Base-by-base conservation (phyloP, 2,329 filamentous ascomycete genomes). In the Aspergillus bombycis region DNA sequence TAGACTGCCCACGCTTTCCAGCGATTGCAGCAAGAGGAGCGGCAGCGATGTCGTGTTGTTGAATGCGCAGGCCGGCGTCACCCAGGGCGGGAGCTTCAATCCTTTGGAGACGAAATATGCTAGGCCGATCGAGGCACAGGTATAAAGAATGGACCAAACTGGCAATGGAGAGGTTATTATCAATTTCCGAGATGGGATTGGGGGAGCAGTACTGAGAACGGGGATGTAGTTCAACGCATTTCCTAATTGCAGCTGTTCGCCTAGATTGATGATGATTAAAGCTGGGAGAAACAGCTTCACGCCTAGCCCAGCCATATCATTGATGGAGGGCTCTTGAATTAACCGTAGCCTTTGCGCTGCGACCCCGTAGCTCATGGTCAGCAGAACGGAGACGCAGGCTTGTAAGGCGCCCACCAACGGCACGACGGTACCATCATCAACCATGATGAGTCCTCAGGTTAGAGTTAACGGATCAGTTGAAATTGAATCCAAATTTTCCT, bases 11-110 rank as follows among this genome's bases (percentile, higher is more conserved):
- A 88, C 88, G 11, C 82, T 78, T 48, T 82, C 78, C 32, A 88
- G 76, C 4, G 84, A 83, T 36, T 84, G 79, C 4, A 86, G 77
- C 1, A 86, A 77, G 4, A 86, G 75, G 12, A 86, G 76, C 1
- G 84, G 84, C 1, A 86, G 77, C 16, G 81, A 82, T 0, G 84
- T 86, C 0, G 85, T 87, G 70, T 87, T 87, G 72, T 87, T 87
- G 76, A 87, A 86, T 45, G 81, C 78, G 43, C 86, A 79, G 1
- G 85, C 83, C 4, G 83, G 83, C 4, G 83, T 83, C 1, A 83
- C 80, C 85, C 85, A 87, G 21, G 76, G 72, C 1, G 84, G 85
- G 4, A 86, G 77, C 26, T 80, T 80, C 65, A 86, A 81, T 19
- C 81, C 60, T 28, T 76, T 77, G 4, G 81, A 82, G 4, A 81